A percentile compares a stretch with the other conserved stretches of the same genome.
Conservation (phyloP, 1,284 basidiomycete genomes). For the Ceratobasidium sp. region DNA sequence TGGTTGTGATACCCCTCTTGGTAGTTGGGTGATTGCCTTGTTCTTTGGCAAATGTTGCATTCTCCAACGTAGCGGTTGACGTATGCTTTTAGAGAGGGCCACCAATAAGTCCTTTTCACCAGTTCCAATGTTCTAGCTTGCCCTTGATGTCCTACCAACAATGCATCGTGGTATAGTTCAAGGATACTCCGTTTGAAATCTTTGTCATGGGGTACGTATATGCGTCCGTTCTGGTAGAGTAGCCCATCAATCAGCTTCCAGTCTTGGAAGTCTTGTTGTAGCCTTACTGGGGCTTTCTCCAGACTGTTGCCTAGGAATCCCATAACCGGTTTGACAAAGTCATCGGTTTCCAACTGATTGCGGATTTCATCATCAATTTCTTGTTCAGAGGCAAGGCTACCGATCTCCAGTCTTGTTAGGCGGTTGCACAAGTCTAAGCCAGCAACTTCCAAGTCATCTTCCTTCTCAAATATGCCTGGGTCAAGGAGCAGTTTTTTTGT, state of each 20-base stretch:
- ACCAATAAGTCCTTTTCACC: neutral
- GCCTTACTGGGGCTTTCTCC: neutral
- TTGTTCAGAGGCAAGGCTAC: no score
- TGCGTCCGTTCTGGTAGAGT: neutral
- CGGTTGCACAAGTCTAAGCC: no score
- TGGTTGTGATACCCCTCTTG: constrained; percentile 55
- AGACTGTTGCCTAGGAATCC: neutral
- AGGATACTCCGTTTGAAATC: neutral
- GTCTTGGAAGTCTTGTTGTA: neutral
- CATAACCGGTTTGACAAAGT: no score
- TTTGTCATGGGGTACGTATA: neutral
- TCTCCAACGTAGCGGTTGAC: neutral
- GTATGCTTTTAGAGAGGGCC: neutral
- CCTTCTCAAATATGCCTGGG: no score
- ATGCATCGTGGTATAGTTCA: neutral
- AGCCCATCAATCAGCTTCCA: neutral
- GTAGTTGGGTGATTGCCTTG: constrained; percentile 53
- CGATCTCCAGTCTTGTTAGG: no score
- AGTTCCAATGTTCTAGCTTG: neutral
- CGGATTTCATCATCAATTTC: no score
- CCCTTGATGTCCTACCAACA: neutral
- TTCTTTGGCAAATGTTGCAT: constrained; percentile 38
- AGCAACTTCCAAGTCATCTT: no score
- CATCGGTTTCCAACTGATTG: no score
- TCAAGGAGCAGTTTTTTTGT: neutral